These are phyloP conservation scores for Agapanthus africanus DNA, from an alignment of 106 monocot genomes.

Conservation along the genomic window DNA sequence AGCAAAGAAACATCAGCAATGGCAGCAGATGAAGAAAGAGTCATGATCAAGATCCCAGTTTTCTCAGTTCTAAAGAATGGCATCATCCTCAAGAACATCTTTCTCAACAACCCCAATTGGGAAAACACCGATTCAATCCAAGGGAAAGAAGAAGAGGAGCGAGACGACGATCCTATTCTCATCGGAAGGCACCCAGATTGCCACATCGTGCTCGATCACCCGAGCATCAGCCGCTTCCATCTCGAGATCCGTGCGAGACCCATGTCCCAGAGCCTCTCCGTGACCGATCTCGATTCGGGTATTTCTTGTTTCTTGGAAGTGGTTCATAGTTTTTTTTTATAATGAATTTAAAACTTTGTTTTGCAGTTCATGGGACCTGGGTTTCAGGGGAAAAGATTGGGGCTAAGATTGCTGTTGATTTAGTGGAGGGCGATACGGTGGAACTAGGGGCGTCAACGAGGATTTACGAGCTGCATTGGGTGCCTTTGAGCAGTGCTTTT, in stretches of 20 bases:
- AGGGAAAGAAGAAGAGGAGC: conserved; percentile 9
- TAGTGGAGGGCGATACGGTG: conserved; percentile 44
- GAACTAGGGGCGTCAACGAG: conserved; percentile 55
- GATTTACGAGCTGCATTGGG: conserved; percentile 47
- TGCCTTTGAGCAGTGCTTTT: conserved; percentile 17
- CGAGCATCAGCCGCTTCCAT: conserved; percentile 93
- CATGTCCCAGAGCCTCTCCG: conserved; percentile 25
- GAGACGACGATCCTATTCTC: conserved; percentile 37
- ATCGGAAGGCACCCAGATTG: conserved; percentile 92
- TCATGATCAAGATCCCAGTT: conserved; percentile 44
- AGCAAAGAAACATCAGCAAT: neutral
- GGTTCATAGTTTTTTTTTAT: neutral
- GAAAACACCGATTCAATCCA: neutral
- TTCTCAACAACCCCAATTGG: conserved; percentile 51
- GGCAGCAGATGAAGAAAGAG: conserved; percentile 6
- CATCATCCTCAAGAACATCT: conserved; percentile 65
- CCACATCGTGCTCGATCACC: conserved; percentile 83
- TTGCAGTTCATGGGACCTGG: conserved; percentile 66
- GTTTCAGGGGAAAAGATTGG: conserved; percentile 47
- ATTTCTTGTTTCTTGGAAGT: neutral
- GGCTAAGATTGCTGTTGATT: conserved; percentile 24
- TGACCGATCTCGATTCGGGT: conserved; percentile 76
- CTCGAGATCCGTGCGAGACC: conserved; percentile 43
- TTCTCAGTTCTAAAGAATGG: conserved; percentile 77
- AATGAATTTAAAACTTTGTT: neutral